Base-by-base conservation (phyloP, 495 filamentous ascomycete species). In the Cudoniella acicularis region DNA sequence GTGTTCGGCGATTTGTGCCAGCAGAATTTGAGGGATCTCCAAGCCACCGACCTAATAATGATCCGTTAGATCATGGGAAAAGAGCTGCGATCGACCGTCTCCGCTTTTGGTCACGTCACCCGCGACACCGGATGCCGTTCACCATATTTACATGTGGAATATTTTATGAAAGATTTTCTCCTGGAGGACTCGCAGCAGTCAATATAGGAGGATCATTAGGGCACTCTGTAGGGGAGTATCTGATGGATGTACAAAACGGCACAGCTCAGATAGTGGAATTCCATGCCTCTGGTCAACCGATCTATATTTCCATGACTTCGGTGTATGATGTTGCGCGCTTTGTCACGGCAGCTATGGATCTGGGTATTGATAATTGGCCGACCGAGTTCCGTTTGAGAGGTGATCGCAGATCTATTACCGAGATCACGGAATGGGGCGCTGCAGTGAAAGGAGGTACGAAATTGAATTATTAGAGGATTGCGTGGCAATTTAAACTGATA, bases 121-220 rank as follows among this genome's bases (percentile, higher is more conserved):
- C 63, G n/a, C 64, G 67, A 3, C 70, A 79, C 57, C 62, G 67
- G 22, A 83, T 90, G 73, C 72, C 81, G 42, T 88, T 77, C 55
- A 87, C 86, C 2, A 75, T 84, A 40, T 89, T 91, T 60, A 79
- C 81, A 1, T 91, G 88, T 67, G 88, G 88, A 36, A 65, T 89
- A n/a, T 83, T 91, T 62, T 90, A 89, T 73, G 88, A 91, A 64
- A 75, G 87, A 11, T 90, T 91, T 67, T 79, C 76, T 10, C 83
- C 82, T 10, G 83, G 81, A 10, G 88, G 88, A 2, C 72, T 91
- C 48, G 70, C 70, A 20, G 67, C 71, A 1, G 78, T 77, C 52
- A 69, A 73, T 3, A 83, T 90, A 27, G 84, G 86, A 8, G 56
- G 65, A 18, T 68, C 70, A 6, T 69, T 67, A 40, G 73, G 74